Base-by-base conservation (phyloP, 1,284 basidiomycete genomes). In the Pseudozyma sp. region DNA sequence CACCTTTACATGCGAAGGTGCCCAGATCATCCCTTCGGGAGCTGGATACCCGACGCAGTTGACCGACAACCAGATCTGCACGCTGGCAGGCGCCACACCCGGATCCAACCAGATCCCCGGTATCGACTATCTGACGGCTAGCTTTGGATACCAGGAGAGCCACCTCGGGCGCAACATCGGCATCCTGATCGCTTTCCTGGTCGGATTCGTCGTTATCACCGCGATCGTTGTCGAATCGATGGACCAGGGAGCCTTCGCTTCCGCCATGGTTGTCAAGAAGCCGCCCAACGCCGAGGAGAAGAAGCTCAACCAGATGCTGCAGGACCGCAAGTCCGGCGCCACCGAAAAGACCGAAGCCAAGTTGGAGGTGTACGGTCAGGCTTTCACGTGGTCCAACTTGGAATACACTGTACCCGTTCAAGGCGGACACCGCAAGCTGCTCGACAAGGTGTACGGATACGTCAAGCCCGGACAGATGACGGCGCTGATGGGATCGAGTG, bases 361-460 rank as follows among this genome's bases (percentile, higher is more conserved):
- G 54, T 54, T 81, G 62, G 66, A 78, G 48, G 73, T 74, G 8
- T 54, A 68, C 54, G 79, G 79, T 30, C 55, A 71, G 48, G 46
- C 57, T 17, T 87, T 86, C 77, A 87, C 84, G 14, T 88, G 86
- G 85, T 82, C 85, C 68, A 78, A 87, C 58, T 78, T 88, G 19
- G 79, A 69, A 10, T 88, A 88, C 78, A 81, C 79, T 11, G 86
- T 87, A 1, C 87, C 87, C 3, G 87, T 88, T 47, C 86, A 86
- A 7, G 89, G 88, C 8, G 84, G 89, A 57, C 86, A 87, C 5
- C 88, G 90, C 31, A 86, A 87, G 50, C 87, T 95, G 7, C 86
- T 95, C 62, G 88, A 94, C 78, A 88, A 93, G 35, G 89, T 96
- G 7, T 91, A 90, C 57, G 94, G 94, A 0, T 95, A 89, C 84